Evolutionary conservation across 257 asterid species (phyloP).

Genomic region (Ocimum tenuiflorum): DNA sequence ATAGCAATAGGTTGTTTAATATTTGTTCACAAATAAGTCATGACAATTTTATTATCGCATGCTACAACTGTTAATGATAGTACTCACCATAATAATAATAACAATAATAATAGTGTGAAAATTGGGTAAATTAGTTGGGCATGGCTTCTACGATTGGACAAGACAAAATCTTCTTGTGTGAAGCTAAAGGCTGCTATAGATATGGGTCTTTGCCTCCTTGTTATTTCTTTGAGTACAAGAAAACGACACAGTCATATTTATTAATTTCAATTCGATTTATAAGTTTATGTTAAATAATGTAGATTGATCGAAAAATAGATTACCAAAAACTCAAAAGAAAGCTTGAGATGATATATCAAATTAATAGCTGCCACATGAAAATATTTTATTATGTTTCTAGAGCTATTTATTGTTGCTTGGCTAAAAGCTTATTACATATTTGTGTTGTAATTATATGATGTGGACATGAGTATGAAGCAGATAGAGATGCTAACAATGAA

Average conservation of each 20-base stretch:
- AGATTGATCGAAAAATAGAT: too few relatives aligned
- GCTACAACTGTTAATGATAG: too few relatives aligned
- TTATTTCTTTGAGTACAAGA: constrained; percentile 27
- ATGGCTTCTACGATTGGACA: constrained; percentile 37
- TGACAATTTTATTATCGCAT: too few relatives aligned
- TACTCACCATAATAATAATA: background rate
- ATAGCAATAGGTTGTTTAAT: too few relatives aligned
- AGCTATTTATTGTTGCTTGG: background rate
- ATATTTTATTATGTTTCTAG: too few relatives aligned
- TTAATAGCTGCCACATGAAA: too few relatives aligned
- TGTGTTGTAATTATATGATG: background rate
- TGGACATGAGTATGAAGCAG: constrained; percentile 5
- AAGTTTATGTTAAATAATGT: too few relatives aligned
- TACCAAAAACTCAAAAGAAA: too few relatives aligned
- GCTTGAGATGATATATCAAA: background rate
- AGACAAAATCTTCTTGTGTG: constrained; percentile 35
- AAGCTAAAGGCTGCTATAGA: constrained; percentile 34
- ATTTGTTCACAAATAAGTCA: too few relatives aligned
- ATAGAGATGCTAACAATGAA: background rate
- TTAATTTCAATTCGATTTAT: background rate
- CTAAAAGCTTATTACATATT: background rate
- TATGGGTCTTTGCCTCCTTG: constrained; percentile 13
- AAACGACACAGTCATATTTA: background rate
- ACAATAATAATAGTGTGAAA: background rate
- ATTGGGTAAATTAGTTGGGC: constrained; percentile 20